These are phyloP conservation scores for Corylus avellana DNA, from an alignment of 306 rosid genomes.

Conservation along the genomic window DNA sequence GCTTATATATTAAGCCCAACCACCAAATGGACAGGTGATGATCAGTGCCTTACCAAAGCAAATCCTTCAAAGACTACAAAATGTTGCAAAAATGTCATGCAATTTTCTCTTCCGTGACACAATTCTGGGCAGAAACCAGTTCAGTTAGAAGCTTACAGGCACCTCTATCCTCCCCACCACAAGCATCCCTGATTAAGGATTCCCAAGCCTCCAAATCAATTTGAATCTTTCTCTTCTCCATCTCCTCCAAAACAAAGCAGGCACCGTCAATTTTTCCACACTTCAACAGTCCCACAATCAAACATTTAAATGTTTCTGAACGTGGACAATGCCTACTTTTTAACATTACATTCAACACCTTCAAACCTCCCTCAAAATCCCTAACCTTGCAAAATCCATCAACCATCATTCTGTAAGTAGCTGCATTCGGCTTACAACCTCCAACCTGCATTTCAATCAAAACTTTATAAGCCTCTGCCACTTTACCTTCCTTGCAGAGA, in stretches of 20 bases:
- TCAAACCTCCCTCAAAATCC: constrained; percentile 64
- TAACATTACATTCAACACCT: constrained; percentile 72
- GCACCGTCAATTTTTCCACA: constrained; percentile 60
- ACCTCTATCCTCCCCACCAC: constrained; percentile 43
- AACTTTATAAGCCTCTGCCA: constrained; percentile 65
- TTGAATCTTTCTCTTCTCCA: constrained; percentile 59
- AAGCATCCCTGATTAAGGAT: constrained; percentile 46
- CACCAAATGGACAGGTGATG: background rate
- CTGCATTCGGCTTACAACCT: constrained; percentile 78
- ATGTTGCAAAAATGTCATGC: background rate
- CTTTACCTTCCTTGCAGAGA: constrained; percentile 81
- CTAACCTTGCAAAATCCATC: constrained; percentile 69
- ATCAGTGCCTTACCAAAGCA: background rate
- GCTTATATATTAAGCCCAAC: background rate
- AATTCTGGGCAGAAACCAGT: constrained; percentile 35
- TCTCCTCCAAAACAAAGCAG: constrained; percentile 84
- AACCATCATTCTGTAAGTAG: constrained; percentile 74
- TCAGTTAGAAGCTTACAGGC: constrained; percentile 37
- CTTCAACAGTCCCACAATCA: constrained; percentile 59
- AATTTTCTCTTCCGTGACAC: constrained; percentile 6
- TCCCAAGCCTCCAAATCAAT: constrained; percentile 60
- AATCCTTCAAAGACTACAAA: background rate
- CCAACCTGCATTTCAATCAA: constrained; percentile 76
- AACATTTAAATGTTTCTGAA: constrained; percentile 59
- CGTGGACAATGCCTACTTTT: constrained; percentile 66